Evolutionary conservation across 1,284 basidiomycete species (phyloP), one percentile per base, ranked within the genome.

Genomic region (Papiliotrema fonsecae): DNA sequence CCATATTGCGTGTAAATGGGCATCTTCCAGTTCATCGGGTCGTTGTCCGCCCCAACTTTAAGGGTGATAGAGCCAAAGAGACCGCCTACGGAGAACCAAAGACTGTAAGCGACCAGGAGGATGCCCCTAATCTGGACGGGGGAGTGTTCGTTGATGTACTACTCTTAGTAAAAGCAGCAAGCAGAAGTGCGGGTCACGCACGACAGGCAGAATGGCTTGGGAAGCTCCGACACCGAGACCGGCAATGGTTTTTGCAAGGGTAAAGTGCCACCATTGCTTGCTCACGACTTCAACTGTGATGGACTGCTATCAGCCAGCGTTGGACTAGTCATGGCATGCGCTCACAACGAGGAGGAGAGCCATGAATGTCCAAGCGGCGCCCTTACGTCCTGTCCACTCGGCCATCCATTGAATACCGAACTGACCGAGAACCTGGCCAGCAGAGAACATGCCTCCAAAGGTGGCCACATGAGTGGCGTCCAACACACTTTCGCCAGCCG

Each of bases 161-260:
- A 35, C 4, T n/a, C 6, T 42, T 19, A 27, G n/a, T 7, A 18
- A 21, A 11, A 24, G 10, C 24, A 11, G 13, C 19, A 11, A 11
- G 38, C 9, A 10, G 7, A 13, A 24, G 24, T 5, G 24, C 6
- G 26, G 24, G 10, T 11, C 22, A 53, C 50, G 51, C 18, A 54
- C 54, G 1, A 59, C 59, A 1, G 58, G 54, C 2, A 60, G 56
- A 14, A 47, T 49, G 6, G 55, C 50, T 45, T 66, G 61, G 4
- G 58, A 45, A 18, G 54, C 32, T 11, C 61, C 63, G 9, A 65
- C 59, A 4, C 57, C 61, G 14, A 54, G 42, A 9, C 63, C 63
- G 11, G 54, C 46, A n/a, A 58, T 51, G 11, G 59, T 34, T 39
- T 65, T 63, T 21, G 58, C 60, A 7, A 60, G 27, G 18, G 58